These are phyloP conservation scores for Exophiala aquamarina DNA, from an alignment of 2,329 filamentous ascomycete species.

Conservation along the genomic window DNA sequence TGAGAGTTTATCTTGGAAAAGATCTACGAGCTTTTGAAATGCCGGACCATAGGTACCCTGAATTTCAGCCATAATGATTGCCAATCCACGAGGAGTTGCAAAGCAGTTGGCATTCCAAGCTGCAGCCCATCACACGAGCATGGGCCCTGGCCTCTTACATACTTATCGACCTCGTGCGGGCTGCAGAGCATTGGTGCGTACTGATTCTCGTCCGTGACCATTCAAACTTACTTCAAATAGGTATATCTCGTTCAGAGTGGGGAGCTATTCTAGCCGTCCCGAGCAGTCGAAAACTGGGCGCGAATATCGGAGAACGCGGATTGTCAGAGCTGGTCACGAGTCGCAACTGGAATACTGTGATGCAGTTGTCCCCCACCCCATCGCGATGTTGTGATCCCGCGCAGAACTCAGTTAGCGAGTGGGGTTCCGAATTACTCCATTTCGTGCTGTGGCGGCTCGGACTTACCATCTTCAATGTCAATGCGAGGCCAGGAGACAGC, in stretches of 20 bases:
- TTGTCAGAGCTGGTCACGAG: slow-evolving; percentile 1
- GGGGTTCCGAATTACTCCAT: not conserved
- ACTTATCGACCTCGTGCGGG: not conserved
- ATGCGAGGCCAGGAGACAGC: slow-evolving; percentile 1
- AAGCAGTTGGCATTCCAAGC: not conserved
- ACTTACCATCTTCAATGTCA: slow-evolving; percentile 1
- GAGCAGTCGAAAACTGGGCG: not conserved
- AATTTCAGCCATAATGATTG: slow-evolving; percentile 5
- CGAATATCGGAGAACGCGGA: not conserved
- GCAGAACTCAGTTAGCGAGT: not conserved
- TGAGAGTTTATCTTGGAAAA: slow-evolving; percentile 2
- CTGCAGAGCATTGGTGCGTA: not conserved
- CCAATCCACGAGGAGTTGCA: not conserved
- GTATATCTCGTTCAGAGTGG: not conserved
- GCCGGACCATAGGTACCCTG: not conserved
- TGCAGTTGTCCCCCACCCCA: not conserved
- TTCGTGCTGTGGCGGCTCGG: not conserved
- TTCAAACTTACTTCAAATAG: slow-evolving; percentile 1
- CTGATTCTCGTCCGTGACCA: not conserved
- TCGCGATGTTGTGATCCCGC: not conserved
- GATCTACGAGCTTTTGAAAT: slow-evolving; percentile 2
- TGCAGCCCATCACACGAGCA: not conserved
- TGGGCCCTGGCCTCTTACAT: not conserved
- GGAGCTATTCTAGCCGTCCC: not conserved
- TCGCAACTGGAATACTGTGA: not conserved